Percentiles rank a stretch among this genome's conserved stretches.
phyloP scores from a whole-genome alignment of 2,329 filamentous ascomycete genomes.

The Aspergillus niger region DNA sequence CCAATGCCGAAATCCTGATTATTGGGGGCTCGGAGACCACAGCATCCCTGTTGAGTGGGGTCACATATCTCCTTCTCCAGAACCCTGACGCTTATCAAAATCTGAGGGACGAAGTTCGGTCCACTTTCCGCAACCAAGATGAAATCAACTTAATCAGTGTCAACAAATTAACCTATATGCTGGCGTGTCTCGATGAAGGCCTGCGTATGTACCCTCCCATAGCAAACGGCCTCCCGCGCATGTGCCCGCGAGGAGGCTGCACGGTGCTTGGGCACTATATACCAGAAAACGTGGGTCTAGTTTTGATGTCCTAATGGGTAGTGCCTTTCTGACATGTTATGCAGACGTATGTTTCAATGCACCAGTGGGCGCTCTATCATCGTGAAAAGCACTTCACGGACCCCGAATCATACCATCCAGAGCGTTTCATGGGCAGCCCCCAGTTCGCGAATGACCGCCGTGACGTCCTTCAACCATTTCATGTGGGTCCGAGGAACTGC shows the following conservation, averaged over 20 bases:
- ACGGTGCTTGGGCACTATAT: slow-evolving; percentile 40
- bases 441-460: neutral
- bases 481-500: slow-evolving; percentile 12
- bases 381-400: slow-evolving; percentile 13
- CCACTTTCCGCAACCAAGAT: slow-evolving; percentile 21
- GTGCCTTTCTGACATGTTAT: neutral
- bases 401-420: slow-evolving; percentile 15
- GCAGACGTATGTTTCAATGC: neutral
- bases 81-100: slow-evolving; percentile 21
- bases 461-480: slow-evolving; percentile 15
- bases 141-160: slow-evolving; percentile 39
- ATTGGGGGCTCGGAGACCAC: slow-evolving; percentile 51
- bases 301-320: neutral
- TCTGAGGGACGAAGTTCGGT: slow-evolving; percentile 22
- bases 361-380: slow-evolving; percentile 1
- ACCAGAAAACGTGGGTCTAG: slow-evolving; percentile 29
- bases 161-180: slow-evolving; percentile 38
- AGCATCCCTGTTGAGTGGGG: slow-evolving; percentile 43
- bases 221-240: slow-evolving; percentile 35
- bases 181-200: slow-evolving; percentile 45
- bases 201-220: slow-evolving; percentile 48
- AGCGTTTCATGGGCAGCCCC: slow-evolving; percentile 11
- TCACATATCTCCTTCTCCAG: slow-evolving; percentile 38
- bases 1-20: slow-evolving; percentile 42
- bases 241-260: slow-evolving; percentile 39